Conservation (phyloP, 225 moss, liverwort and hornwort genomes). For the Polytrichum commune region DNA sequence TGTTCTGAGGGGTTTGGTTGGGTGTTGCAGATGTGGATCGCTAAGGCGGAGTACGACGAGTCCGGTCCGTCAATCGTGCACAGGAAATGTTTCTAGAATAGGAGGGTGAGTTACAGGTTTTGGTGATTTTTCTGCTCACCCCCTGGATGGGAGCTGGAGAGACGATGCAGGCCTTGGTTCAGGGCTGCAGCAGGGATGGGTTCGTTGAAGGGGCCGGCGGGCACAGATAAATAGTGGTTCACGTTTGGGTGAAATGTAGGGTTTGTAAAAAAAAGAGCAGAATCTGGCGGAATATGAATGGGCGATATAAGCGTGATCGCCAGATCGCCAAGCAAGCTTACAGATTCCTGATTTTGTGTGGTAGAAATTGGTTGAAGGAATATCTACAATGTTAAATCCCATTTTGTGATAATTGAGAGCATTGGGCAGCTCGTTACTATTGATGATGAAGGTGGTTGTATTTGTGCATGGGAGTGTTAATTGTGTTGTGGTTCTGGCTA, state of each 20-base stretch:
- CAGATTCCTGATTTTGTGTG: background rate
- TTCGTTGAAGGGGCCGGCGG: conserved; percentile 33
- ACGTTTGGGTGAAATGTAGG: conserved; percentile 19
- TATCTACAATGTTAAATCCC: background rate
- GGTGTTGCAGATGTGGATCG: conserved; percentile 89
- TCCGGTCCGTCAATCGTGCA: conserved; percentile 94
- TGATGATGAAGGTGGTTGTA: too few species aligned
- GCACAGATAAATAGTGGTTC: conserved; percentile 20
- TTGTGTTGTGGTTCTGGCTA: too few species aligned
- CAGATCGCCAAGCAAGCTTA: background rate
- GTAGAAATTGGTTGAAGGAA: background rate
- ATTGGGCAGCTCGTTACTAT: too few species aligned
- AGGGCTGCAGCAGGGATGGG: conserved; percentile 14
- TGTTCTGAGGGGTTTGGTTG: background rate
- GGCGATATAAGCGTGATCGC: background rate
- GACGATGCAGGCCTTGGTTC: conserved; percentile 9
- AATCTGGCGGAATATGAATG: background rate
- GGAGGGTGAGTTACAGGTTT: background rate
- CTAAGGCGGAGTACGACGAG: conserved; percentile 90
- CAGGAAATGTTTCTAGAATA: conserved; percentile 87
- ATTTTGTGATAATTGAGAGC: conserved; percentile 2
- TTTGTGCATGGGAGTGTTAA: too few species aligned
- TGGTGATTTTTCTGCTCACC: conserved; percentile 4
- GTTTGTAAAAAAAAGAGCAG: conserved; percentile 22
- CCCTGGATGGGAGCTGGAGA: conserved; percentile 4